phyloP scores from a whole-genome alignment of 768 basidiomycete species.

The Auriscalpium microsporum region DNA sequence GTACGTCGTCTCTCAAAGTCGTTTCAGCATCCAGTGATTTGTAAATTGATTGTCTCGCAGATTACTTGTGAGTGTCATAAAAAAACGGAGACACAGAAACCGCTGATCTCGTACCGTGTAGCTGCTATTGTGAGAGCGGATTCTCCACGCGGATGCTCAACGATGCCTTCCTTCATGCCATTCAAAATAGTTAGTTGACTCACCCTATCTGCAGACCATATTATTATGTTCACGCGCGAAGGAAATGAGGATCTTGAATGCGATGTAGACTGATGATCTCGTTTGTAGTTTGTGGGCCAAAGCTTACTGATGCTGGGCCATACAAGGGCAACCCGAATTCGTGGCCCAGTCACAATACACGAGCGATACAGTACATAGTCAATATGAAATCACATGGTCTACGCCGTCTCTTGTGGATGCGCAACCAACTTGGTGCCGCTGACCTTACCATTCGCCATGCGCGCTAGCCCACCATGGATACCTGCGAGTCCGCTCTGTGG shows the following conservation, averaged over 20 bases:
- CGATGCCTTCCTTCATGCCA: slow-evolving; percentile 31
- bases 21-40: background rate
- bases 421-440: no score
- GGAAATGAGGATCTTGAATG: slow-evolving; percentile 49
- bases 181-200: background rate
- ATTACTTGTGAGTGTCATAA: slow-evolving; percentile 36
- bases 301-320: no score
- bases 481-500: no score
- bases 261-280: slow-evolving; percentile 15
- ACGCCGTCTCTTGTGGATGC: no score
- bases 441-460: no score
- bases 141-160: slow-evolving; percentile 60
- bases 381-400: no score
- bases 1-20: slow-evolving; percentile 28
- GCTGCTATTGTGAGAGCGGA: slow-evolving; percentile 65
- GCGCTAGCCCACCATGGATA: no score
- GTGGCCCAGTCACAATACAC: no score
- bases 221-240: slow-evolving; percentile 56
- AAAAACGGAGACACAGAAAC: background rate
- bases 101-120: slow-evolving; percentile 19
- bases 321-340: no score
- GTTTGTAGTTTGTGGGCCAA: no score
- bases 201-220: slow-evolving; percentile 41
- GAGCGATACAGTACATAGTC: no score
- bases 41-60: slow-evolving; percentile 19